phyloP scores from a whole-genome alignment of 805 yeast species.

The Cyberlindnera sargentensis region DNA sequence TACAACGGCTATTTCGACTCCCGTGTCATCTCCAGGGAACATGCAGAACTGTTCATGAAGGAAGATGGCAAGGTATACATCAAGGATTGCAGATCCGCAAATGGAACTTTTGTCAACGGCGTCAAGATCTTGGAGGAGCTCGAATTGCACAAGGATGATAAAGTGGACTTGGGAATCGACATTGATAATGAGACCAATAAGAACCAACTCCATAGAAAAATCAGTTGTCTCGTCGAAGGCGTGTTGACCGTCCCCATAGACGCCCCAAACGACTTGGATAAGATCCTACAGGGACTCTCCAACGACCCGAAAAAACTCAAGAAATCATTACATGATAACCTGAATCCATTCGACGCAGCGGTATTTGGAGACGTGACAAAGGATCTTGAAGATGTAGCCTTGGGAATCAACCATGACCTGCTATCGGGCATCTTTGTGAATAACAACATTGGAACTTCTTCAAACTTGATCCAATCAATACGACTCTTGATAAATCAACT shows the following conservation, averaged over 20 bases:
- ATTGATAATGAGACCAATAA: constrained; percentile 46
- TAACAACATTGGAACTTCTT: constrained; percentile 50
- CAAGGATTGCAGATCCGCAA: constrained; percentile 83
- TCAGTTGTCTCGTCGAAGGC: constrained; percentile 75
- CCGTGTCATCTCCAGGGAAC: constrained; percentile 85
- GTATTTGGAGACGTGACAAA: constrained; percentile 51
- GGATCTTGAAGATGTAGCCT: constrained; percentile 41
- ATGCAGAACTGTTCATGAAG: constrained; percentile 79
- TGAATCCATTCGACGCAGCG: constrained; percentile 45
- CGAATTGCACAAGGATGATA: constrained; percentile 71
- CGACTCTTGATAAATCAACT: constrained; percentile 48
- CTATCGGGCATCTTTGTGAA: constrained; percentile 52
- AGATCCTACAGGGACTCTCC: constrained; percentile 9
- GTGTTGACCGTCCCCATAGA: constrained; percentile 44
- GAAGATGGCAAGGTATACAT: constrained; percentile 65
- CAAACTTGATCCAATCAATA: constrained; percentile 49
- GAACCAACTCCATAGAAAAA: constrained; percentile 71
- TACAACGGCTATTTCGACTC: constrained; percentile 94
- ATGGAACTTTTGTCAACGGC: constrained; percentile 90
- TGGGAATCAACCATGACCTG: constrained; percentile 40
- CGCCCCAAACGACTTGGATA: constrained; percentile 18
- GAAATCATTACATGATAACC: constrained; percentile 16
- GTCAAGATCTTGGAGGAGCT: constrained; percentile 51
- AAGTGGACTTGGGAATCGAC: constrained; percentile 91
- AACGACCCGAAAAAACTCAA: constrained; percentile 14